Evolutionary conservation across 2,329 filamentous ascomycete genomes (phyloP), one percentile per base, ranked within the genome.

Genomic region (Sporothrix schenckii): DNA sequence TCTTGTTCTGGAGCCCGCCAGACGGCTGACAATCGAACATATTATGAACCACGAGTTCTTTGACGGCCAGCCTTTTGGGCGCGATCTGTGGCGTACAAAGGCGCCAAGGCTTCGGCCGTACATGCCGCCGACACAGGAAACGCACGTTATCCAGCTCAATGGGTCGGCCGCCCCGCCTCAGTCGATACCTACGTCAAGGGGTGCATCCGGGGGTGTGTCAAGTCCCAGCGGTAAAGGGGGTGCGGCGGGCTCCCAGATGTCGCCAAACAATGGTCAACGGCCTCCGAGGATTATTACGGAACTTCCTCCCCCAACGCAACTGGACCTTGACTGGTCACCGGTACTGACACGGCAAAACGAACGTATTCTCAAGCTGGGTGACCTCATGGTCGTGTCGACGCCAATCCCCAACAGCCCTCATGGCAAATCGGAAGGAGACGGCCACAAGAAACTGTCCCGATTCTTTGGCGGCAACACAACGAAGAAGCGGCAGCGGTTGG

Each of bases 261-360:
- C 80, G 74, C 81, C 78, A 68, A 65, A 50, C 34, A 79, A 79
- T 68, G 83, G 83, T 49, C 81, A 83, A 34, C 84, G 93, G 69
- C 91, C 93, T 44, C 86, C 92, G 1, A 86, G 93, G 72, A 89
- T 97, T 72, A 96, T 99, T 72, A 98, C 95, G 0, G 95, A 99
- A 79, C 85, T 99, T 11, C 93, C 95, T 19, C 94, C 95, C n/a
- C 95, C 95, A 0, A 97, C 92, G 66, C 95, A 98, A 79, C 84
- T 99, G 34, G 95, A 99, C 77, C 97, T 99, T 70, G 95, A 99
- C 80, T 99, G 95, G 95, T 97, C 94, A 0, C 95, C 95, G 0
- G 94, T 99, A 4, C 83, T 99, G 69, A 97, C 92, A 11, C 89
- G 90, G 76, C 90, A 89, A 72, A 97, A 98, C 77, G 95, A 99